Evolutionary conservation across 2,329 filamentous ascomycete genomes (phyloP).

Genomic region (Claviceps cyperi): DNA sequence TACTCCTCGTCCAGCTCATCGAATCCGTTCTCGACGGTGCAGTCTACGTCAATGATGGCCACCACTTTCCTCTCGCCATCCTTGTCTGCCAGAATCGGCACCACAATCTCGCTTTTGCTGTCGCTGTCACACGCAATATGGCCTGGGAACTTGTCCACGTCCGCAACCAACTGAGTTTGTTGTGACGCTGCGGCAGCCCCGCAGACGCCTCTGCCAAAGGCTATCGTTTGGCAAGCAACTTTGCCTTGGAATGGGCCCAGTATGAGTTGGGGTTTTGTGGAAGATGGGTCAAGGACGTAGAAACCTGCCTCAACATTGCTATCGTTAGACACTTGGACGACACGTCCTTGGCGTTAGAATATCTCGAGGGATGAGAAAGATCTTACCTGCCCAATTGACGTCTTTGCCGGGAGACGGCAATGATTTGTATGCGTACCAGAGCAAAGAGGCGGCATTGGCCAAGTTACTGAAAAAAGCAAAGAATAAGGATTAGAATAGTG

Average conservation of each 20-base stretch:
- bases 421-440: constrained; percentile 70
- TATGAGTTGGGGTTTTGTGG: constrained; percentile 41
- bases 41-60: constrained; percentile 71
- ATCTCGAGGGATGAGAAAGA: background rate
- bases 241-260: constrained; percentile 72
- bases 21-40: constrained; percentile 51
- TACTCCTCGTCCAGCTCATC: constrained; percentile 50
- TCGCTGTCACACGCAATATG: constrained; percentile 72
- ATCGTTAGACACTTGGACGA: background rate
- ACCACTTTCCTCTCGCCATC: constrained; percentile 34
- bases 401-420: constrained; percentile 48
- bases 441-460: constrained; percentile 57
- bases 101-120: constrained; percentile 68
- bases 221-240: constrained; percentile 65
- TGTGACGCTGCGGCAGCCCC: constrained; percentile 49
- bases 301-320: constrained; percentile 38
- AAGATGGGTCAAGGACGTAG: constrained; percentile 48
- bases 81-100: constrained; percentile 43
- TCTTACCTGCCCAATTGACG: constrained; percentile 62
- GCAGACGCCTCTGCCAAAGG: constrained; percentile 61
- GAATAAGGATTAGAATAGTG: background rate
- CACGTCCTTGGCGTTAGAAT: background rate
- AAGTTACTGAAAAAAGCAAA: constrained; percentile 44
- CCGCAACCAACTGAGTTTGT: constrained; percentile 49
- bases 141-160: constrained; percentile 62